Evolutionary conservation across 345 rosid species (phyloP), one percentile per base, ranked within the genome.

Genomic region (Camelina laxa): DNA sequence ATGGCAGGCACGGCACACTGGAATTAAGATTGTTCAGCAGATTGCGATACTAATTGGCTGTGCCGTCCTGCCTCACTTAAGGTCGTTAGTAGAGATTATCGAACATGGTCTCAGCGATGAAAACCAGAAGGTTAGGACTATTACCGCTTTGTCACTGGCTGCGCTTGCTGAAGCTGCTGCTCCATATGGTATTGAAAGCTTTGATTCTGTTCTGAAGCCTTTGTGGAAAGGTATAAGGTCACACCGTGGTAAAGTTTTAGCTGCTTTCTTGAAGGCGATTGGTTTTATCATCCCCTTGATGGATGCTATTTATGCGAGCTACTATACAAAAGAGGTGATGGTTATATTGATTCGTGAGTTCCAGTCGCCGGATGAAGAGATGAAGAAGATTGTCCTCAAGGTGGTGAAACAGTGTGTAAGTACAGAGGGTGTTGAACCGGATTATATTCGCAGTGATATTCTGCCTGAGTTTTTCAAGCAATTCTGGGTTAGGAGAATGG

Each of bases 111-210:
- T 92, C 54, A 89, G 85, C 83, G 99, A 95, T 82, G 99, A 92
- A 84, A 95, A 92, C 70, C 98, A 90, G 87, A 95, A 92, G 81
- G 99, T 95, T 72, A 87, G 99, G 80, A 95, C 99, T 0, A 95
- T 95, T 64, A 95, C 99, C 12, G 99, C 99, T n/a, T 81, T 95
- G 84, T 95, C 99, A 48, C 72, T 95, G 79, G 98, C 99, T 81
- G 99, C 98, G 63, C 98, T 95, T 69, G 99, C 99, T 3, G 99
- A 95, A 87, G 99, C 99, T 74, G 86, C 99, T 82, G 98, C 99
- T 14, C 98, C 99, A 4, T 95, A 95, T 77, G 98, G 99, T 80
- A 95, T 95, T 71, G 99, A 95, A 82, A 95, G 98, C 81, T 95
- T 95, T 50, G 98, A 92, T 67, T 89, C 98, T 4, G 98, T 95